A percentile compares a stretch with the other conserved stretches of the same genome.
Evolutionary conservation across 2,329 filamentous ascomycete species (phyloP).

Genomic region (Fusarium domesticum): DNA sequence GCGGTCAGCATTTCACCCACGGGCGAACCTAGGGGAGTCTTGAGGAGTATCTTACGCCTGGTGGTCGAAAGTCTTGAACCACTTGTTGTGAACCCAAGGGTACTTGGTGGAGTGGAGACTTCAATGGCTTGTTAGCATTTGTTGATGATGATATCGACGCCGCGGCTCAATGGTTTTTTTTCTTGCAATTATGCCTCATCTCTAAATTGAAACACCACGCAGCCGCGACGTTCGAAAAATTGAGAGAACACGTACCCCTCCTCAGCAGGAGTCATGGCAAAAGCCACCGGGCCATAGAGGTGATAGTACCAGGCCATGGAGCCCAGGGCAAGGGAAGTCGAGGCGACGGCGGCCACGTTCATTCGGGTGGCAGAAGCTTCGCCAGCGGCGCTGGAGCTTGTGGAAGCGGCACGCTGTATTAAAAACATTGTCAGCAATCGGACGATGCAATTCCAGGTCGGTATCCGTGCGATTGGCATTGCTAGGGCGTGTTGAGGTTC

Average conservation of each 20-base stretch:
- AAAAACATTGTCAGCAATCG: slow-evolving; percentile 39
- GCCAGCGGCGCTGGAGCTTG: slow-evolving; percentile 69
- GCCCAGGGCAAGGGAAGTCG: slow-evolving; percentile 81
- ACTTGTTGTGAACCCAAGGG: slow-evolving; percentile 92
- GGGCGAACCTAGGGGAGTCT: slow-evolving; percentile 4
- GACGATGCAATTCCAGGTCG: slow-evolving; percentile 16
- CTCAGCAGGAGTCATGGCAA: slow-evolving; percentile 90
- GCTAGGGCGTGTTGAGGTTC: slow-evolving; percentile 21
- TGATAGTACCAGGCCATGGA: slow-evolving; percentile 97
- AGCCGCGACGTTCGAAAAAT: slow-evolving; percentile 9
- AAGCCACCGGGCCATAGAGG: slow-evolving; percentile 82
- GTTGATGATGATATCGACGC: slow-evolving; percentile 11
- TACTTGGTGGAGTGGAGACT: slow-evolving; percentile 91
- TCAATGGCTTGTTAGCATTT: slow-evolving; percentile 30
- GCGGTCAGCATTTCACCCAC: slow-evolving; percentile 17
- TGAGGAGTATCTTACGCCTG: slow-evolving; percentile 68
- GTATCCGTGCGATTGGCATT: slow-evolving; percentile 31
- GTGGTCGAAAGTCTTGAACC: slow-evolving; percentile 95
- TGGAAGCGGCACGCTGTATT: slow-evolving; percentile 63
- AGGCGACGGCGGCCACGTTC: slow-evolving; percentile 82
- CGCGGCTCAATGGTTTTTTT: slow-evolving; percentile 12
- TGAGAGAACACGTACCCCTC: slow-evolving; percentile 76
- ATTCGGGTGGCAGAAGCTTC: slow-evolving; percentile 72
- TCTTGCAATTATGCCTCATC: slow-evolving; percentile 37
- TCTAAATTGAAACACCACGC: slow-evolving; percentile 4